Base-by-base conservation (phyloP, 352 stramenopile genomes). In the Aphanomyces astaci region DNA sequence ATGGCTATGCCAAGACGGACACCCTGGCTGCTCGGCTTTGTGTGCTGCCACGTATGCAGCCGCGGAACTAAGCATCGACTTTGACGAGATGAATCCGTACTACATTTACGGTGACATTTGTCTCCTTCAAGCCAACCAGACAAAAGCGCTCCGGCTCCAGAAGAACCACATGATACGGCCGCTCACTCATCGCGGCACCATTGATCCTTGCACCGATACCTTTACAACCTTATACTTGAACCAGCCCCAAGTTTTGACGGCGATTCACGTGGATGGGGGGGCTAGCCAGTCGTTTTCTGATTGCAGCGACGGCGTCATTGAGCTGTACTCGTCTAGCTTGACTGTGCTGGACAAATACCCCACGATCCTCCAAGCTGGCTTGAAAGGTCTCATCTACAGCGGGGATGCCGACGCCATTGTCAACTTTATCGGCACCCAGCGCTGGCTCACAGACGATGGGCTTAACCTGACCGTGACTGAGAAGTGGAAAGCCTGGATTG, bases 101-200 rank as follows among this genome's bases (percentile, higher is more conserved):
- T 91, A 79, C 64, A 91, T 91, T 69, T 89, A 89, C 73, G 83
- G 83, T 60, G 83, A 91, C 60, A 63, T 84, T 51, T 90, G 82
- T 40, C 76, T 78, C 28, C 63, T 89, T 32, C 80, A 78, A 66
- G 84, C 81, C 65, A 76, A 70, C 30, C 78, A 89, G 59, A 73
- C 66, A 11, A 59, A 36, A 31, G 73, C 77, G 17, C 65, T 88
- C 45, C 75, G 77, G 52, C 75, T 62, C 30, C 63, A 27, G n/a
- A n/a, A n/a, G n/a, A n/a, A n/a, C 36, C 7, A 15, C 31, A 52
- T 4, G 33, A 49, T 64, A 15, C 48, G 48, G 7, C 48, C 48
- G 48, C 27, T 55, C 9, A 84, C 75, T 5, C 74, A 87, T 49
- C 80, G 78, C 24, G 80, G 80, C 5, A 78, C 76, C 85, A 63